A percentile compares a stretch with the other conserved stretches of the same genome.
These are phyloP conservation scores for Canavalia gladiata DNA, from an alignment of 306 rosid genomes.

Conservation along the genomic window DNA sequence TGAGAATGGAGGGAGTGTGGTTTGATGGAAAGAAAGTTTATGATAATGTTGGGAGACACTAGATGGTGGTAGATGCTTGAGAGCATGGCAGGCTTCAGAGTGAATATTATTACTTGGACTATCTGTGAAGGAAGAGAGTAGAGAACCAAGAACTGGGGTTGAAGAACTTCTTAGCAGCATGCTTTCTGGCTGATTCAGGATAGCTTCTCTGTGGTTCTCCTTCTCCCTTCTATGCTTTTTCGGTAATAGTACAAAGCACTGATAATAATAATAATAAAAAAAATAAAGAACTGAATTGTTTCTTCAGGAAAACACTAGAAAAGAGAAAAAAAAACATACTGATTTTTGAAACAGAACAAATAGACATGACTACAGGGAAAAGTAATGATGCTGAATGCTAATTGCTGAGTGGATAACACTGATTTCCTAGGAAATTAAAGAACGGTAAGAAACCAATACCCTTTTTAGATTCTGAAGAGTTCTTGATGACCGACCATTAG, in stretches of 20 bases:
- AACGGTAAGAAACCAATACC: conserved; percentile 42
- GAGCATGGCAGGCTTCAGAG: conserved; percentile 49
- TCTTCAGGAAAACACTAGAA: background rate
- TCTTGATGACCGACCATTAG: conserved; percentile 3
- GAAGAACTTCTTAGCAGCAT: conserved; percentile 93
- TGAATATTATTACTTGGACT: conserved; percentile 58
- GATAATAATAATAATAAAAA: background rate
- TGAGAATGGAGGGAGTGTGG: conserved; percentile 51
- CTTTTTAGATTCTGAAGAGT: conserved; percentile 31
- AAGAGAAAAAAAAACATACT: background rate
- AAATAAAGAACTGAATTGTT: background rate
- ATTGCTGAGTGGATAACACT: background rate
- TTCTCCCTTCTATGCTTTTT: background rate
- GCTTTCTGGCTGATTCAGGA: conserved; percentile 28
- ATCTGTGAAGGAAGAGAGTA: conserved; percentile 67
- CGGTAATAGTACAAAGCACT: background rate
- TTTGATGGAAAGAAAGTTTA: conserved; percentile 56
- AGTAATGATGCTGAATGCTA: background rate
- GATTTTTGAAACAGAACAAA: background rate
- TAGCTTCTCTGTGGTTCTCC: conserved; percentile 36
- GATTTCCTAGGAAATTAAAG: background rate
- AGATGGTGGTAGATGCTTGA: conserved; percentile 58
- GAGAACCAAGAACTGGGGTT: conserved; percentile 89
- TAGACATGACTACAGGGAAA: conserved; percentile 8
- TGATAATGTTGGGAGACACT: conserved; percentile 43